phyloP scores from a whole-genome alignment of 169 alveolate genomes.

The Haemoproteus tartakovskyi region DNA sequence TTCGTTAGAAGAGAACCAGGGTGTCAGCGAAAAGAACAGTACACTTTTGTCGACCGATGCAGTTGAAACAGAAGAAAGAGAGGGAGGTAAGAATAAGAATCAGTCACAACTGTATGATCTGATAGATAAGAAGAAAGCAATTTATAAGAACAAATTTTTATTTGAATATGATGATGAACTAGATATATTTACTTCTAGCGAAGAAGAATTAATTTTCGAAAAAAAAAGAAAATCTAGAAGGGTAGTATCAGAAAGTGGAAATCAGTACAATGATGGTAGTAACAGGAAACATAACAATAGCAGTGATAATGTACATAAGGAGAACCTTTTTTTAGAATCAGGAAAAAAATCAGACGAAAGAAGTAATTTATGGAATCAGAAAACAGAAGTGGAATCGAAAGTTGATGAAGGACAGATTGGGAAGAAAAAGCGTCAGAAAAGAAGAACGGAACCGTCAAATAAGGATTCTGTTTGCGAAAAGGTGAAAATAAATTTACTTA shows the following conservation, averaged over 20 bases:
- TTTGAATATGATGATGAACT: conserved; percentile 63
- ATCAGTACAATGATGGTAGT: neutral
- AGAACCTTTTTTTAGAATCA: too few relatives aligned
- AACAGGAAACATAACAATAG: neutral
- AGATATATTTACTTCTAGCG: conserved; percentile 63
- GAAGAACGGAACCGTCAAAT: neutral
- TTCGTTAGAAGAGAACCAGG: too few relatives aligned
- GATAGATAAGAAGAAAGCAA: conserved; percentile 14
- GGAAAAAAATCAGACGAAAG: neutral
- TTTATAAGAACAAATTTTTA: conserved; percentile 25
- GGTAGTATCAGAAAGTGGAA: neutral
- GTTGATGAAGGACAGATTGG: too few relatives aligned
- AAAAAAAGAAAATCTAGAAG: neutral
- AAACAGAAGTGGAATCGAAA: neutral
- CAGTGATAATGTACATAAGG: too few relatives aligned
- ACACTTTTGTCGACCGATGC: too few relatives aligned
- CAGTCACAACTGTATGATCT: conserved; percentile 2
- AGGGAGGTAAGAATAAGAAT: neutral
- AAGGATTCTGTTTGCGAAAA: neutral
- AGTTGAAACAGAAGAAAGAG: too few relatives aligned
- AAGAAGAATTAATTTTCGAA: conserved; percentile 60
- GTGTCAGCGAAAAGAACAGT: too few relatives aligned
- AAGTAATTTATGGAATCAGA: too few relatives aligned
- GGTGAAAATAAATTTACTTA: conserved; percentile 22
- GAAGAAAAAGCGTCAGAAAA: neutral